Evolutionary conservation across 106 monocot genomes (phyloP).

Genomic region (Amphibolis antarctica): DNA sequence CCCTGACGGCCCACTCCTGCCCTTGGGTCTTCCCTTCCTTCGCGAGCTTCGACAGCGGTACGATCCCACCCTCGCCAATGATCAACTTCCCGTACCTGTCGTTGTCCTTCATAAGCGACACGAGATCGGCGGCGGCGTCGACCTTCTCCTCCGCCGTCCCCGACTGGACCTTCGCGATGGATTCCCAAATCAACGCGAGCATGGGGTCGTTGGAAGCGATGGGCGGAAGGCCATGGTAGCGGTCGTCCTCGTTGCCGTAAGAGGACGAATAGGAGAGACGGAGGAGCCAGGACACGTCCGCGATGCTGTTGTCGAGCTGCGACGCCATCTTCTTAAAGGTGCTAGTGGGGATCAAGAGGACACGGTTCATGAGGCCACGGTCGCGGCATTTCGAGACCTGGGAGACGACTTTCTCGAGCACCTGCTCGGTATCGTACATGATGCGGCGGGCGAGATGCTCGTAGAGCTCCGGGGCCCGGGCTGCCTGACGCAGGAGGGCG

Average conservation of each 20-base stretch:
- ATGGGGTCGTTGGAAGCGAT: slow-evolving; percentile 91
- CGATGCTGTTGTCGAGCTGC: slow-evolving; percentile 14
- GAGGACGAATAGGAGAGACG: slow-evolving; percentile 5
- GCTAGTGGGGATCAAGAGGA: slow-evolving; percentile 55
- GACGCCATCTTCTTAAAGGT: slow-evolving; percentile 47
- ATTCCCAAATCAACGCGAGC: slow-evolving; percentile 79
- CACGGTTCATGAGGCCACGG: slow-evolving; percentile 34
- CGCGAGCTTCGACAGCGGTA: slow-evolving; percentile 6
- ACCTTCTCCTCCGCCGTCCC: slow-evolving; percentile 34
- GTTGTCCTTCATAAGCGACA: slow-evolving; percentile 12
- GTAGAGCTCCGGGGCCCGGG: slow-evolving; percentile 65
- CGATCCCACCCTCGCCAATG: slow-evolving; percentile 17
- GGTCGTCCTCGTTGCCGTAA: too few relatives aligned
- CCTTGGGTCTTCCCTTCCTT: slow-evolving; percentile 12
- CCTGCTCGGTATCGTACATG: slow-evolving; percentile 57
- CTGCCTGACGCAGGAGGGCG: slow-evolving; percentile 72
- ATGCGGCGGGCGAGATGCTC: slow-evolving; percentile 79
- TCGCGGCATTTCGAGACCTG: slow-evolving; percentile 47
- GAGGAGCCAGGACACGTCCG: slow-evolving; percentile 18
- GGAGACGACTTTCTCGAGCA: slow-evolving; percentile 53
- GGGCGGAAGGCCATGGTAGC: slow-evolving; percentile 52
- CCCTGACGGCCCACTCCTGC: slow-evolving; percentile 10
- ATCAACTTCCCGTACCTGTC: slow-evolving; percentile 18
- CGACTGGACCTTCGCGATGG: slow-evolving; percentile 64
- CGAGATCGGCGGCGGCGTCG: slow-evolving; percentile 14